phyloP scores from a whole-genome alignment of 2,329 filamentous ascomycete genomes.

The Elsinoe fawcettii region DNA sequence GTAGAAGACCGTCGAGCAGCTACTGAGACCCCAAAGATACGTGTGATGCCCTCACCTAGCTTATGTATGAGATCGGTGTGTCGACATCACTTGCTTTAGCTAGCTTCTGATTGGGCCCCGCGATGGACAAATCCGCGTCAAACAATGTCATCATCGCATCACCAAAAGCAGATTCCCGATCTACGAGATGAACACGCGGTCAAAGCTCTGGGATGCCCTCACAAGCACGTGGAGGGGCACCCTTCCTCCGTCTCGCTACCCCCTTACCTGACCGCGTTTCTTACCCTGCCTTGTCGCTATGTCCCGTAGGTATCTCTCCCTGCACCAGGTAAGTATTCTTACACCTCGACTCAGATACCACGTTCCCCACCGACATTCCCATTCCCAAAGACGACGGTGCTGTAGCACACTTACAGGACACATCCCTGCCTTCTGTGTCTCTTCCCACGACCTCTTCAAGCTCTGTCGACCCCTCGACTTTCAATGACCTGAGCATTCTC shows the following conservation, averaged over 20 bases:
- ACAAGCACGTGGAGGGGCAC: neutral
- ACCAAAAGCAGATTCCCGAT: neutral
- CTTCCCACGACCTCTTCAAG: slow-evolving; percentile 30
- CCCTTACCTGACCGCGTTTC: neutral
- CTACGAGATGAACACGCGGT: slow-evolving; percentile 8
- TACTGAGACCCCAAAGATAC: neutral
- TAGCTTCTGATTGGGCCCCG: slow-evolving; percentile 13
- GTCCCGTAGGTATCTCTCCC: slow-evolving; percentile 5
- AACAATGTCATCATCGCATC: slow-evolving; percentile 14
- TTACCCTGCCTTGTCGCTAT: neutral
- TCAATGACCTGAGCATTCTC: slow-evolving; percentile 33
- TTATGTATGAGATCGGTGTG: slow-evolving; percentile 11
- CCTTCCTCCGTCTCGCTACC: neutral
- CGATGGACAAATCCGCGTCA: neutral
- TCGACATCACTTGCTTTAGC: slow-evolving; percentile 10
- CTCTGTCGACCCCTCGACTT: slow-evolving; percentile 28
- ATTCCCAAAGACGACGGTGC: slow-evolving; percentile 35
- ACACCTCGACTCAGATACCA: slow-evolving; percentile 13
- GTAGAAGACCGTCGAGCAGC: neutral
- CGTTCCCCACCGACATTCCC: slow-evolving; percentile 31
- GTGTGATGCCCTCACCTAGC: neutral
- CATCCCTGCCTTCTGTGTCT: slow-evolving; percentile 27
- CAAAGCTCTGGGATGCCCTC: neutral
- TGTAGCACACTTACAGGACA: slow-evolving; percentile 31
- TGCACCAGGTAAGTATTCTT: neutral